Evolutionary conservation across 495 filamentous ascomycete genomes (phyloP).

Genomic region (Chlorociboria aeruginascens): DNA sequence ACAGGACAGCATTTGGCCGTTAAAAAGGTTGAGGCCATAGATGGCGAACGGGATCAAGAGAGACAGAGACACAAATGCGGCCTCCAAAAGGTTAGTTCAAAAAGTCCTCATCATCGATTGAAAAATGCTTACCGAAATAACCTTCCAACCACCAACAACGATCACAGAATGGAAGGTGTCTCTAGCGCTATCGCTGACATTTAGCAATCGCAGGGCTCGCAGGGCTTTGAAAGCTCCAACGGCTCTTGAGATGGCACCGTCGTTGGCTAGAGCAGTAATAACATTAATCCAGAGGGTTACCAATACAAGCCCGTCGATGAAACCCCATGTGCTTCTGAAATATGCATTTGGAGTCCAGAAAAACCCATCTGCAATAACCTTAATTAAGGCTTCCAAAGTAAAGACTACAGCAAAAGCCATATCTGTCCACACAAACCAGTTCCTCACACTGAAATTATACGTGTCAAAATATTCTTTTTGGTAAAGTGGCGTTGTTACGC

Average conservation of each 20-base stretch:
- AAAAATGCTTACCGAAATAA: constrained; percentile 34
- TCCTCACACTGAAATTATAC: constrained; percentile 42
- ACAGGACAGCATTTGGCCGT: constrained; percentile 66
- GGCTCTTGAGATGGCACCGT: constrained; percentile 72
- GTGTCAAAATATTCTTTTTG: constrained; percentile 68
- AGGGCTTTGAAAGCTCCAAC: constrained; percentile 97
- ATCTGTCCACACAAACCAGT: constrained; percentile 93
- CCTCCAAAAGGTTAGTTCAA: constrained; percentile 23
- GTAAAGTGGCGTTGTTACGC: constrained; percentile 86
- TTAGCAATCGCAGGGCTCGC: constrained; percentile 82
- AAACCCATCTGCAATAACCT: constrained; percentile 90
- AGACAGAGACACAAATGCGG: constrained; percentile 87
- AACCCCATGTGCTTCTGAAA: constrained; percentile 90
- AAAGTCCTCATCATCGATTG: constrained; percentile 1
- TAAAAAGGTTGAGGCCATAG: constrained; percentile 87
- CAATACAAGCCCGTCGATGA: constrained; percentile 89
- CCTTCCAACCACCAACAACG: constrained; percentile 83
- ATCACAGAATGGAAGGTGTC: constrained; percentile 96
- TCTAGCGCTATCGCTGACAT: constrained; percentile 90
- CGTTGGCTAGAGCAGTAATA: constrained; percentile 59
- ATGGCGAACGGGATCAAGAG: constrained; percentile 94
- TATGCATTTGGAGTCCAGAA: constrained; percentile 98
- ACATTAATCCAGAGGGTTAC: constrained; percentile 96
- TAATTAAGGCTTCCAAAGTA: constrained; percentile 77
- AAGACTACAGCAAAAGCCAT: constrained; percentile 83